A percentile compares a stretch with the other conserved stretches of the same genome.
Conservation (phyloP, 1,139 yeast genomes). For the Lodderomyces orthopsilosis region DNA sequence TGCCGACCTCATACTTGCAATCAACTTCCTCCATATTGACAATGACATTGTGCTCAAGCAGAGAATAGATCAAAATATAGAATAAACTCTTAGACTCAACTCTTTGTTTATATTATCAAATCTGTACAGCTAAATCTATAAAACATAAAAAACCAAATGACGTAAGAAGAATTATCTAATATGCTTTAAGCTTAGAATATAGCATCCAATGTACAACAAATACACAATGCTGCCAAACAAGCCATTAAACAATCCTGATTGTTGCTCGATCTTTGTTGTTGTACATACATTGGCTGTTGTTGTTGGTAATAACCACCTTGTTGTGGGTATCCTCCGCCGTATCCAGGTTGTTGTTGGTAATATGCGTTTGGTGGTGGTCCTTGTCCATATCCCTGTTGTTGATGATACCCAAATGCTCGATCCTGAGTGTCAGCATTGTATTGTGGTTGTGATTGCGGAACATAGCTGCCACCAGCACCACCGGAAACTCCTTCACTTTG, state of each 20-base stretch:
- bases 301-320: conserved; percentile 23
- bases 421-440: conserved; percentile 28
- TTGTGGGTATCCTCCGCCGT: conserved; percentile 20
- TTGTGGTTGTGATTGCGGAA: conserved; percentile 39
- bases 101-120: not conserved
- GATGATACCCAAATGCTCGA: conserved; percentile 26
- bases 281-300: conserved; percentile 65
- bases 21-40: conserved; percentile 41
- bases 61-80: conserved; percentile 13
- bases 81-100: conserved; percentile 1
- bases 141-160: not conserved
- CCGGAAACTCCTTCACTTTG: conserved; percentile 10
- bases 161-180: not conserved
- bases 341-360: conserved; percentile 16
- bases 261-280: conserved; percentile 41
- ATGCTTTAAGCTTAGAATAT: conserved; percentile 40
- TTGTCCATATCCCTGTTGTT: conserved; percentile 29
- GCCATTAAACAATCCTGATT: conserved; percentile 59
- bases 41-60: conserved; percentile 29
- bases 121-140: not conserved
- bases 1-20: conserved; percentile 45
- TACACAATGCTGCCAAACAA: conserved; percentile 70
- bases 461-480: conserved; percentile 14
- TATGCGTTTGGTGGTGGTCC: conserved; percentile 18
- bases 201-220: conserved; percentile 72